Base-by-base conservation (phyloP, 148 eudicot species). In the Heliamphora exappendiculata region DNA sequence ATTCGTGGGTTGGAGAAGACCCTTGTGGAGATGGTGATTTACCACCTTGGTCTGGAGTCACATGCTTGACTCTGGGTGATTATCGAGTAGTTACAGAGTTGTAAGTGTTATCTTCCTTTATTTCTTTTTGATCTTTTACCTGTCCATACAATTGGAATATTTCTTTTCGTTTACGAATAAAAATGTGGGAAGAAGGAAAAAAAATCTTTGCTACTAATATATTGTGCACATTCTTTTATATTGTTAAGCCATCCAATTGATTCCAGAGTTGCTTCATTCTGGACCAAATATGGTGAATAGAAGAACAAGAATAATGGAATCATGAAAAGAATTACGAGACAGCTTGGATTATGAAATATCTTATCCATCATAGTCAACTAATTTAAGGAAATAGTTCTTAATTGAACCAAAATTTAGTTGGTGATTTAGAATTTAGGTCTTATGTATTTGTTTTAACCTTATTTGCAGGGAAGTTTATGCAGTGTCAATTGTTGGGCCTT, bases 1-100 rank as follows among this genome's bases (percentile, higher is more conserved):
- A 95, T 81, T 90, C 97, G 0, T 95, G 98, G 98, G 96, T 95
- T 50, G 98, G 97, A 69, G 98, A 95, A 76, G 98, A 95, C 85
- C 99, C 97, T 74, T 95, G 99, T 80, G 99, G 99, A 82, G 99
- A 95, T 80, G 97, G 91, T 55, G 97, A 87, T 82, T 83, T 93
- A 82, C 94, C 97, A 58, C 89, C 94, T 19, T 95, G 99, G 99
- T 89, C 99, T 82, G 99, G 97, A 50, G 94, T 95, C 34, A 87
- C 84, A 12, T 89, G 93, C 74, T 86, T 89, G 19, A 84, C 80
- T 49, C 88, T 78, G 76, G 93, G 93, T 54, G 93, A 89, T 78
- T 89, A 87, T 75, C 67, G 91, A 80, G 93, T 89, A 71, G 93
- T 89, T 36, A 89, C 89, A 14, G 93, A 85, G 65, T 67, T 89